Evolutionary conservation across 768 basidiomycete species (phyloP).

Genomic region (Naganishia antarctica): DNA sequence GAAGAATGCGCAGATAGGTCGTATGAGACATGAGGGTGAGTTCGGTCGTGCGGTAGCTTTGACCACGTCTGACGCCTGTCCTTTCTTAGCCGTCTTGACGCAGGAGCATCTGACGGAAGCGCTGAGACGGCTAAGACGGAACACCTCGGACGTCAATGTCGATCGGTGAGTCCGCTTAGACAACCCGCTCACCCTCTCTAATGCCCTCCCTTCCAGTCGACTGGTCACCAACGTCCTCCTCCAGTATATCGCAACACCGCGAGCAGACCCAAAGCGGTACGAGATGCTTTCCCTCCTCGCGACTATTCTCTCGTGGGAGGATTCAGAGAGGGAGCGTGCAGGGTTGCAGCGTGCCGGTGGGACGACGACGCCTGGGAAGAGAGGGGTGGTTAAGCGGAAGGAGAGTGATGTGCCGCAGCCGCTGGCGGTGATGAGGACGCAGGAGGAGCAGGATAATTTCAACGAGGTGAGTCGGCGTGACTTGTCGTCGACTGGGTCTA

Average conservation of each 20-base stretch:
- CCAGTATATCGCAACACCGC: conserved; percentile 80
- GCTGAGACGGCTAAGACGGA: conserved; percentile 82
- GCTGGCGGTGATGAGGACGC: conserved; percentile 22
- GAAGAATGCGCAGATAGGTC: conserved; percentile 89
- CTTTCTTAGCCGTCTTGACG: conserved; percentile 75
- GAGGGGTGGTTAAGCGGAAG: conserved; percentile 34
- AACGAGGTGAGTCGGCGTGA: conserved; percentile 48
- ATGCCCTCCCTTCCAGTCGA: conserved; percentile 53
- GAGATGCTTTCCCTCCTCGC: conserved; percentile 88
- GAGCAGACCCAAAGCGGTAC: conserved; percentile 88
- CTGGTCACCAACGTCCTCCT: conserved; percentile 91
- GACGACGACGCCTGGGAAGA: conserved; percentile 35
- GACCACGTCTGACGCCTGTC: neutral
- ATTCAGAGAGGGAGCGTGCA: conserved; percentile 83
- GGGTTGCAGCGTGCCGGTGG: conserved; percentile 64
- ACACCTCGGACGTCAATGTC: conserved; percentile 77
- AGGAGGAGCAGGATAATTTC: conserved; percentile 47
- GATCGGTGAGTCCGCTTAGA: conserved; percentile 54
- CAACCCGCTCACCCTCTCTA: neutral
- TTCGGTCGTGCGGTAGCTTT: conserved; percentile 4
- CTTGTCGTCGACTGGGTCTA: too few species aligned
- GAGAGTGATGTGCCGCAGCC: conserved; percentile 37
- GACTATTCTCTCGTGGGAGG: conserved; percentile 87
- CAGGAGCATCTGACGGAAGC: conserved; percentile 98
- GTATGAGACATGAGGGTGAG: conserved; percentile 87